Conservation (phyloP, 139 green algal species). For the Edaphochlamys debaryana region DNA sequence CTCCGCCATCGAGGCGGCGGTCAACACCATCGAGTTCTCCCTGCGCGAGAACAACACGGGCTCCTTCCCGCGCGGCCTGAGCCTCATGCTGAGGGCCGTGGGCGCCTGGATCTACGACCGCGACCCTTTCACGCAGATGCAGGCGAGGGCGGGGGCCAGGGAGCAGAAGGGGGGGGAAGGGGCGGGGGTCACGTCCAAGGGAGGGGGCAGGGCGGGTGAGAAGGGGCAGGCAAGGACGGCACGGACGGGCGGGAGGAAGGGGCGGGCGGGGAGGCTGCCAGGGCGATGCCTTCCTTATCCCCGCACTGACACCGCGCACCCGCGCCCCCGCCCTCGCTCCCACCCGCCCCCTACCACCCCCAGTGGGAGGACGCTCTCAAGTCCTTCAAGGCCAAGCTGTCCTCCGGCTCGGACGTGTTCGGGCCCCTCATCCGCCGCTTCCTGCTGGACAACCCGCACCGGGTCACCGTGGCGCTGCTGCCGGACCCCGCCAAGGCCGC, state of each 20-base stretch:
- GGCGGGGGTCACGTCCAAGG: too few species aligned
- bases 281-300: too few species aligned
- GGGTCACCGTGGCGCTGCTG: slow-evolving; percentile 38
- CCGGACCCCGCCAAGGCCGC: not conserved
- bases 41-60: slow-evolving; percentile 99
- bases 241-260: too few species aligned
- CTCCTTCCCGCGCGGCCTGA: slow-evolving; percentile 93
- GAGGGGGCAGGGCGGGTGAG: too few species aligned
- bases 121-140: slow-evolving; percentile 91
- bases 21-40: slow-evolving; percentile 99
- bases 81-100: slow-evolving; percentile 95
- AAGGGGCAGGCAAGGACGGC: too few species aligned
- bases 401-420: slow-evolving; percentile 90
- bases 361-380: slow-evolving; percentile 89
- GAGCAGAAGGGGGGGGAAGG: too few species aligned
- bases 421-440: slow-evolving; percentile 89
- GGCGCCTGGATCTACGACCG: slow-evolving; percentile 96
- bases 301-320: too few species aligned
- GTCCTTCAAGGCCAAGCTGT: slow-evolving; percentile 90
- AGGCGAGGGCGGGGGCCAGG: slow-evolving; percentile 41
- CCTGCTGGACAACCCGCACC: slow-evolving; percentile 92
- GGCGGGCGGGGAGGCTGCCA: too few species aligned
- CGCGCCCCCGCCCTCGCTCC: too few species aligned
- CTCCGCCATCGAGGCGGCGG: slow-evolving; percentile 89
- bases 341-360: not conserved